Conservation (phyloP, 768 basidiomycete genomes). For the Leccinum arenicola region DNA sequence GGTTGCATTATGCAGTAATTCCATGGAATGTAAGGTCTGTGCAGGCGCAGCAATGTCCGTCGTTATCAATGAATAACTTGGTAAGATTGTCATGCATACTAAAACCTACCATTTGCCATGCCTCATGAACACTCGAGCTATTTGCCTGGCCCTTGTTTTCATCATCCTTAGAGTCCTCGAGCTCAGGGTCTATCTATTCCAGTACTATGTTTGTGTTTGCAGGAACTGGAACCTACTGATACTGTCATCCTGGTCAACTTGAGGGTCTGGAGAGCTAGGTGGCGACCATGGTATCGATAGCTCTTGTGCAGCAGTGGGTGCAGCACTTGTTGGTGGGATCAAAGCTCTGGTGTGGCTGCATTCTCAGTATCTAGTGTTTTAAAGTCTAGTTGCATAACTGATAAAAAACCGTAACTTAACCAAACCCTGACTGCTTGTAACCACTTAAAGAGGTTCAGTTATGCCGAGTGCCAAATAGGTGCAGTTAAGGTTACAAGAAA, state of each 20-base stretch:
- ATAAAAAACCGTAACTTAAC: too few relatives aligned
- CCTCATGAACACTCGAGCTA: neutral
- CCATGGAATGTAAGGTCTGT: neutral
- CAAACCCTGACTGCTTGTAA: too few relatives aligned
- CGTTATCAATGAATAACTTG: neutral
- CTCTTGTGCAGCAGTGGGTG: neutral
- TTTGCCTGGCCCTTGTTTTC: neutral
- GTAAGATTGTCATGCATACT: neutral
- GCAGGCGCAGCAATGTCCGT: neutral
- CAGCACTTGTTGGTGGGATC: neutral
- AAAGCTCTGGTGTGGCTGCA: neutral
- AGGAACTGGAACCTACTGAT: neutral
- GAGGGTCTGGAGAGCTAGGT: neutral
- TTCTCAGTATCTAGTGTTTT: too few relatives aligned
- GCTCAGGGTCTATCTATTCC: neutral
- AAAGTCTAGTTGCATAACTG: too few relatives aligned
- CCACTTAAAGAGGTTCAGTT: too few relatives aligned
- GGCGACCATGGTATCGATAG: neutral
- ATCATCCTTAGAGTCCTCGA: neutral
- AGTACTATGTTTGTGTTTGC: neutral
- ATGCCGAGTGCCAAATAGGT: too few relatives aligned
- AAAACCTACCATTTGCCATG: neutral
- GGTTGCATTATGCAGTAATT: neutral
- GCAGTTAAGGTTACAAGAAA: too few relatives aligned
- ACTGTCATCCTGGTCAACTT: neutral